Evolutionary conservation across 768 basidiomycete species (phyloP).

Genomic region (Boletus subparvulus): DNA sequence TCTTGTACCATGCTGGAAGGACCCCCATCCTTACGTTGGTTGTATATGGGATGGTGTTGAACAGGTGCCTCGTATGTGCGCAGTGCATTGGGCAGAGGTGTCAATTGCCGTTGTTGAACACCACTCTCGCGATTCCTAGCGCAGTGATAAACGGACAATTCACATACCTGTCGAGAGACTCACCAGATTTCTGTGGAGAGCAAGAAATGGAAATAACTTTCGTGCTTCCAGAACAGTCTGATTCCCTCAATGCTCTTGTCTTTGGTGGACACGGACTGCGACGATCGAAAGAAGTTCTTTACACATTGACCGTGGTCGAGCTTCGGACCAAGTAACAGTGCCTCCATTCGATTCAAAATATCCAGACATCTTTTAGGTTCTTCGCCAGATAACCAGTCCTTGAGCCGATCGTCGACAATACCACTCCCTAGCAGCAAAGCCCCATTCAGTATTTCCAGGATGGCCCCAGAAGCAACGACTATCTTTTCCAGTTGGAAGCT

Average conservation of each 20-base stretch:
- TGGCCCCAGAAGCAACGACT: not conserved
- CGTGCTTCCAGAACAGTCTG: not conserved
- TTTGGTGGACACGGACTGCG: no score
- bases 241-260: not conserved
- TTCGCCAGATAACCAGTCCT: not conserved
- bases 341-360: slow-evolving; percentile 10
- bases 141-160: not conserved
- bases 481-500: not conserved
- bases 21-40: no score
- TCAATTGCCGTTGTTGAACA: not conserved
- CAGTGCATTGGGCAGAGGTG: no score
- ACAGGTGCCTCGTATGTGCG: not conserved
- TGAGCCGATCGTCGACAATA: slow-evolving; percentile 5
- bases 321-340: not conserved
- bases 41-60: no score
- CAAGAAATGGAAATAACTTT: slow-evolving; percentile 12
- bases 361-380: slow-evolving; percentile 6
- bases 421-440: not conserved
- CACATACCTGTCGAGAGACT: not conserved
- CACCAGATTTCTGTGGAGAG: slow-evolving; percentile 13
- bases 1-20: not conserved
- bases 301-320: not conserved
- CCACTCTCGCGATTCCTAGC: slow-evolving; percentile 4
- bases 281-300: not conserved
- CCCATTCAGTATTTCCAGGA: slow-evolving; percentile 6